A percentile compares a stretch with the other conserved stretches of the same genome.
phyloP scores from a whole-genome alignment of 306 rosid species.

The Pyrus communis region DNA sequence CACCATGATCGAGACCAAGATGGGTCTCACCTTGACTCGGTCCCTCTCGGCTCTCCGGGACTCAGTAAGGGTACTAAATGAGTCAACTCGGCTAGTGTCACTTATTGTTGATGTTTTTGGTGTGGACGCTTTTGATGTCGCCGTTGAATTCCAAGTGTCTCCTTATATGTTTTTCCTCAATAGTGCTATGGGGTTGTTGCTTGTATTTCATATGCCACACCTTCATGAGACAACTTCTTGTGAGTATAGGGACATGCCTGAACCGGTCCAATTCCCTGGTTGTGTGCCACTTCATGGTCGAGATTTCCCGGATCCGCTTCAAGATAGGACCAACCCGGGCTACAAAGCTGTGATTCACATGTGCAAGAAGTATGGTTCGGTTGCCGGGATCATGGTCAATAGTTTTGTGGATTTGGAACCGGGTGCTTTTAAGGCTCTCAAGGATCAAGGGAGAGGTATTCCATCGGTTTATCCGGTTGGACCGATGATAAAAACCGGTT shows the following conservation, averaged over 20 bases:
- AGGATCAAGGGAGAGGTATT: neutral
- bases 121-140: neutral
- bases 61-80: neutral
- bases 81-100: neutral
- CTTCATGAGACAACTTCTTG: neutral
- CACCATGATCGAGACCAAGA: neutral
- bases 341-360: neutral
- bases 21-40: constrained; percentile 2
- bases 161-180: constrained; percentile 5
- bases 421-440: constrained; percentile 17
- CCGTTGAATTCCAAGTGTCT: neutral
- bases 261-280: constrained; percentile 14
- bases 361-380: neutral
- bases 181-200: neutral
- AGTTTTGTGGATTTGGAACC: constrained; percentile 16
- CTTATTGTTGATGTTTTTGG: constrained; percentile 16
- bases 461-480: constrained; percentile 12
- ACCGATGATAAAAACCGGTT: neutral
- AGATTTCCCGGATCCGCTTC: neutral
- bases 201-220: neutral
- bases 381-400: constrained; percentile 8
- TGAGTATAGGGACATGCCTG: constrained; percentile 8
- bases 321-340: neutral
- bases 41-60: constrained; percentile 13
- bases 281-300: constrained; percentile 14